A percentile compares a stretch with the other conserved stretches of the same genome.
Conservation (phyloP, 164 flowering plant genomes). For the Cinnamomum chago region DNA sequence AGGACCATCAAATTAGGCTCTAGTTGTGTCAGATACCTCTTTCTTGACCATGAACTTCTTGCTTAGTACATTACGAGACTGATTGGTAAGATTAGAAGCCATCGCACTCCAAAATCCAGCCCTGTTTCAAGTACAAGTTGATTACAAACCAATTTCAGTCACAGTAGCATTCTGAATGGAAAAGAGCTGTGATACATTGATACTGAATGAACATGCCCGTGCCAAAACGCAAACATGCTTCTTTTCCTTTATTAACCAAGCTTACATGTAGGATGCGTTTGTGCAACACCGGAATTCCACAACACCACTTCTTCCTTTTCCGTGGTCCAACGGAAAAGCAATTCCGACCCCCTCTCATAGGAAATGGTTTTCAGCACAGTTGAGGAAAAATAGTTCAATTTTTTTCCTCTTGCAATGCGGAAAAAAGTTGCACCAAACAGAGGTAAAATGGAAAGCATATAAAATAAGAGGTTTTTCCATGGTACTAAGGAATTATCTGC, state of each 20-base stretch:
- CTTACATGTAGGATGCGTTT: neutral
- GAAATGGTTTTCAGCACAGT: too few relatives aligned
- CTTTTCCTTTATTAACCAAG: neutral
- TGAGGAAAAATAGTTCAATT: too few relatives aligned
- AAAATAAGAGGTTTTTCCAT: neutral
- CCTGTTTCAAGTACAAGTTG: constrained; percentile 34
- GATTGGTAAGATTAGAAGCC: constrained; percentile 91
- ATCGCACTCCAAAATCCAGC: constrained; percentile 98
- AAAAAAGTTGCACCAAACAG: neutral
- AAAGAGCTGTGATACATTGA: neutral
- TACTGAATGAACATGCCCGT: neutral
- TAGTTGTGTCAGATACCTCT: constrained; percentile 47
- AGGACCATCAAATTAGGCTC: neutral
- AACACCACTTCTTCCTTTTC: too few relatives aligned
- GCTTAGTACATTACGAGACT: constrained; percentile 94
- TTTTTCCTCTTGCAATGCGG: too few relatives aligned
- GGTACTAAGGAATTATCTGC: neutral
- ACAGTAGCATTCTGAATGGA: neutral
- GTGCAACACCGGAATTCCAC: too few relatives aligned
- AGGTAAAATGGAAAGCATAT: neutral
- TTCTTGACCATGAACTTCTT: constrained; percentile 85
- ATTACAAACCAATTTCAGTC: neutral
- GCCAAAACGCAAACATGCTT: neutral
- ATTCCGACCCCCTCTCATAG: too few relatives aligned
- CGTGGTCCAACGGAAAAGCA: too few relatives aligned